These are phyloP conservation scores for Penicillium sp. DNA, from an alignment of 2,329 filamentous ascomycete genomes.

Conservation along the genomic window DNA sequence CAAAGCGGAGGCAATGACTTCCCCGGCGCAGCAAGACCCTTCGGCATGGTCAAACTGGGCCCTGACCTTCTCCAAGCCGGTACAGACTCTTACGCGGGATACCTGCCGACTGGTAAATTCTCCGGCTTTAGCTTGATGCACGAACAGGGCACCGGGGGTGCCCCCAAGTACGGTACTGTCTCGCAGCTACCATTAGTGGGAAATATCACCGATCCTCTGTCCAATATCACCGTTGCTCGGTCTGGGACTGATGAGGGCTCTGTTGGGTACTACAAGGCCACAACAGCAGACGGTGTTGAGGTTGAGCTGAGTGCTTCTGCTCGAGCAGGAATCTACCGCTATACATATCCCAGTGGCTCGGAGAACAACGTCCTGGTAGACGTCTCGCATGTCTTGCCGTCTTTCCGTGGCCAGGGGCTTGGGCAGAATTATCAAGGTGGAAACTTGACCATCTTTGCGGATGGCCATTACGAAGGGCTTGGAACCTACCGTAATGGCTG, in stretches of 20 bases:
- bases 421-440: conserved; percentile 66
- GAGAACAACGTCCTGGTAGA: conserved; percentile 59
- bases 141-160: conserved; percentile 67
- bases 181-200: conserved; percentile 60
- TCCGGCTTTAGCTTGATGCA: conserved; percentile 66
- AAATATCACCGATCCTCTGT: conserved; percentile 55
- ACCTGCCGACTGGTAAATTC: conserved; percentile 51
- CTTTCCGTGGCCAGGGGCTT: conserved; percentile 60
- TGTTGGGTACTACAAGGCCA: conserved; percentile 64
- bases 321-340: conserved; percentile 57
- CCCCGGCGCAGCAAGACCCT: conserved; percentile 44
- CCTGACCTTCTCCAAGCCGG: conserved; percentile 40
- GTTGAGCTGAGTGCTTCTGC: conserved; percentile 60
- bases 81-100: conserved; percentile 46
- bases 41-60: conserved; percentile 48
- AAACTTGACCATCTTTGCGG: conserved; percentile 53
- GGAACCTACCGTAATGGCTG: conserved; percentile 68
- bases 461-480: conserved; percentile 60
- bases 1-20: conserved; percentile 46
- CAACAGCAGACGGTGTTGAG: conserved; percentile 56
- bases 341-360: conserved; percentile 54
- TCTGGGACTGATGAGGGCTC: conserved; percentile 53
- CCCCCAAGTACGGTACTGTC: conserved; percentile 69
- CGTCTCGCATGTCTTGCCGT: conserved; percentile 66
- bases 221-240: conserved; percentile 58